Evolutionary conservation across 805 yeast genomes (phyloP).

Genomic region (Blastobotrys parvus): DNA sequence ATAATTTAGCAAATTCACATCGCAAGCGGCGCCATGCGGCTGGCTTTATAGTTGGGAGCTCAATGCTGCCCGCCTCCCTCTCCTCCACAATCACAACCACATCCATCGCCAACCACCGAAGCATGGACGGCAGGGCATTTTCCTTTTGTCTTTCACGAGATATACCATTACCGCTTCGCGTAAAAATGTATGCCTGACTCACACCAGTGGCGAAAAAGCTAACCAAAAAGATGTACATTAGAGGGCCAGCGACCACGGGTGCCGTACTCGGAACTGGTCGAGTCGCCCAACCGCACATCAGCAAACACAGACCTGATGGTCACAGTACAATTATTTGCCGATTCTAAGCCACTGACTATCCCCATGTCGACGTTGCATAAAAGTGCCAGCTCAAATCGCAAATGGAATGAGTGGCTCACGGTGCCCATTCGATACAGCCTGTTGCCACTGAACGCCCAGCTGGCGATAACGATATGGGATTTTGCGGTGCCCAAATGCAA

Average conservation of each 20-base stretch:
- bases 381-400: slow-evolving; percentile 36
- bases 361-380: slow-evolving; percentile 44
- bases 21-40: too few species aligned
- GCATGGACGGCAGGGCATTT: slow-evolving; percentile 34
- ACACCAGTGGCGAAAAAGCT: background rate
- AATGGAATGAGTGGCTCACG: slow-evolving; percentile 66
- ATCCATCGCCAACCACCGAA: background rate
- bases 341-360: slow-evolving; percentile 39
- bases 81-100: background rate
- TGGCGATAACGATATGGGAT: slow-evolving; percentile 62
- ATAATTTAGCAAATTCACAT: too few species aligned
- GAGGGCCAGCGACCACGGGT: slow-evolving; percentile 38
- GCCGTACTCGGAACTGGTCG: slow-evolving; percentile 39
- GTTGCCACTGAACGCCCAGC: slow-evolving; percentile 51
- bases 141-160: slow-evolving; percentile 54
- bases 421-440: slow-evolving; percentile 68
- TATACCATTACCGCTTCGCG: slow-evolving; percentile 38
- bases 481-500: slow-evolving; percentile 43
- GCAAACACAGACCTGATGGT: slow-evolving; percentile 31
- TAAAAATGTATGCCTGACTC: slow-evolving; percentile 33
- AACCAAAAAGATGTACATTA: slow-evolving; percentile 27
- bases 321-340: slow-evolving; percentile 38
- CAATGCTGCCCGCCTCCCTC: too few species aligned
- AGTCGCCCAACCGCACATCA: slow-evolving; percentile 35
- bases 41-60: too few species aligned